Percentiles rank a stretch among this genome's conserved stretches.
phyloP scores from a whole-genome alignment of 352 stramenopile genomes.

The Phytophthora foliorum region DNA sequence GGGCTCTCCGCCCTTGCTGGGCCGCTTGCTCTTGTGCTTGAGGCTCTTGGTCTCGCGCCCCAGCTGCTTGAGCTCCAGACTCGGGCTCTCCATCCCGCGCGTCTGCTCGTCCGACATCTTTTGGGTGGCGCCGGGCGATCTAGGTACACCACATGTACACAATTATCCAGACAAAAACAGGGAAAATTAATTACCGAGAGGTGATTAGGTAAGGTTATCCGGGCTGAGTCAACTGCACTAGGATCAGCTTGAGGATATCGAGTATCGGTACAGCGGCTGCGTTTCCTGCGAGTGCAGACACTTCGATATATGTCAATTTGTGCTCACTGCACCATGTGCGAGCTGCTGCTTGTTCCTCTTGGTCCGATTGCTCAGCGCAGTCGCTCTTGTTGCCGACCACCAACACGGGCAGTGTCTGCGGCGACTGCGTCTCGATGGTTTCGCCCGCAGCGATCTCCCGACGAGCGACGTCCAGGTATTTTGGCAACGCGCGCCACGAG shows the following conservation, averaged over 20 bases:
- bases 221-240: not conserved
- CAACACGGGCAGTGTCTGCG: constrained; percentile 24
- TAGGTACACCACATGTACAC: not conserved
- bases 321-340: constrained; percentile 30
- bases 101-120: constrained; percentile 43
- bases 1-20: constrained; percentile 12
- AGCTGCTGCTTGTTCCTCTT: constrained; percentile 17
- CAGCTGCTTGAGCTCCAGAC: constrained; percentile 75
- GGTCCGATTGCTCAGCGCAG: not conserved
- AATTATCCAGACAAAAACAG: not conserved
- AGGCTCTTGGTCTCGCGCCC: constrained; percentile 70
- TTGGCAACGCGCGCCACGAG: constrained; percentile 42
- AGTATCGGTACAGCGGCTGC: constrained; percentile 18
- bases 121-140: not conserved
- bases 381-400: constrained; percentile 45
- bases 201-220: no score
- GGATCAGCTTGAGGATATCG: constrained; percentile 33
- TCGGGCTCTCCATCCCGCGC: constrained; percentile 30
- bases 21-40: constrained; percentile 79
- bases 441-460: constrained; percentile 14
- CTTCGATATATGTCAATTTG: constrained; percentile 21
- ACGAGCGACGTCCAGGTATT: constrained; percentile 32
- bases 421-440: constrained; percentile 4
- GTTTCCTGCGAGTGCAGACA: constrained; percentile 22
- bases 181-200: no score